Base-by-base conservation (phyloP, 208 protist genomes). In the Naegleria fowleri region DNA sequence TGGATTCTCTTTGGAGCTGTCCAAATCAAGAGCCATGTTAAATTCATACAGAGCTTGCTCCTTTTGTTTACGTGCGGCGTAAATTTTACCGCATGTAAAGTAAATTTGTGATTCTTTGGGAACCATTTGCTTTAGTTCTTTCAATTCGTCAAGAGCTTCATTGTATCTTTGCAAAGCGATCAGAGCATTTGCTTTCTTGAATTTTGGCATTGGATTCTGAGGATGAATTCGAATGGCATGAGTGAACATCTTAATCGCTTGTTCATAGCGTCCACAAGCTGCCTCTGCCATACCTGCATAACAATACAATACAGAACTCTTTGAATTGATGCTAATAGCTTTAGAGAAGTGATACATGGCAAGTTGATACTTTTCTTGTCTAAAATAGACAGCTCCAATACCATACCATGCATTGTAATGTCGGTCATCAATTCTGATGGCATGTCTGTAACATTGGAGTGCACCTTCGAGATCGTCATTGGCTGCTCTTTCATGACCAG, bases 391-490 rank as follows among this genome's bases (percentile, higher is more conserved):
- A 83, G 97, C 95, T 9, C 98, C 98, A 1, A 99, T 93, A 13
- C 98, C 98, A 55, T 98, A 98, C 94, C 97, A 99, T n/a, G 97
- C 97, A 90, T 98, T 99, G 94, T 99, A 99, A 92, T 98, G 97
- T 6, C 95, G 92, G 13, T 90, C 67, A 92, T 99, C 97, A 41
- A 96, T 93, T 6, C 93, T 90, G n/a, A 99, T 93, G 25, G 98
- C 98, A 33, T 93, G 92, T 48, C 97, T 93, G 95, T 98, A 99
- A 29, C 94, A 95, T 2, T 91, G 93, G 3, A 95, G 90, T 13
- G 97, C 97, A 86, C 98, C 97, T 25, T 97, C 95, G 48, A 97
- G 97, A 90, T 98, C 96, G 58, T 99, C 97, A 52, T 97, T 95
- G 40, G 95, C 94, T 36, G 98, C 94, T 84, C 98, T 94, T 93